These are phyloP conservation scores for Rhynchospora pubera DNA, from an alignment of 176 grass and related monocot species.

Conservation along the genomic window DNA sequence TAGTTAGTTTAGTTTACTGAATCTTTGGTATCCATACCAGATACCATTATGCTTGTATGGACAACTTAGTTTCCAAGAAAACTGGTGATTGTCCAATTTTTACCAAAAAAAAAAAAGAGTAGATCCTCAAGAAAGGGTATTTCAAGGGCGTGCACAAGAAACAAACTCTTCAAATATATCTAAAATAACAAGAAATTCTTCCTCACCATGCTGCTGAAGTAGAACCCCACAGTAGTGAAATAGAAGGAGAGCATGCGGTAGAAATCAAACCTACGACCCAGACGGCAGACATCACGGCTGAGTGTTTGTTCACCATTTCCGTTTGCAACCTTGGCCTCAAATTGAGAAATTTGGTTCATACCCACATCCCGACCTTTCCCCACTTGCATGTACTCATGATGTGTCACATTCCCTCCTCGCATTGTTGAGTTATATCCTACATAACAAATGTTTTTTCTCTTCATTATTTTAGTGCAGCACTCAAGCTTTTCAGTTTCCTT, in stretches of 20 bases:
- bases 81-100: not conserved
- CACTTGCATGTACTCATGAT: conserved; percentile 99
- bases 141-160: not conserved
- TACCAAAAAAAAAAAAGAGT: not conserved
- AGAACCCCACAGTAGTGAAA: conserved; percentile 90
- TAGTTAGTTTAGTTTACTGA: too few relatives aligned
- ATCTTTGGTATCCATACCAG: too few relatives aligned
- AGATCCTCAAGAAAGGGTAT: not conserved
- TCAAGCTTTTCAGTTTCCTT: not conserved
- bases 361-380: conserved; percentile 96
- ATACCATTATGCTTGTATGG: too few relatives aligned
- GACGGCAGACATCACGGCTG: conserved; percentile 87
- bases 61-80: not conserved
- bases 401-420: conserved; percentile 79
- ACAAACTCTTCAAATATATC: not conserved
- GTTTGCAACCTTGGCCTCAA: conserved; percentile 90
- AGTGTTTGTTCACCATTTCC: conserved; percentile 98
- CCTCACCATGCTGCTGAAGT: conserved; percentile 98
- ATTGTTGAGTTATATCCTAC: conserved; percentile 93
- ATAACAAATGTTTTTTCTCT: not conserved
- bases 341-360: conserved; percentile 96
- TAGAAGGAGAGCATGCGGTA: conserved; percentile 95
- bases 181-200: not conserved
- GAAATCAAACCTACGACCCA: conserved; percentile 94
- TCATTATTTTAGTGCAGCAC: not conserved